phyloP scores from a whole-genome alignment of 164 flowering plant genomes.

The Magnolia kwangsiensis region DNA sequence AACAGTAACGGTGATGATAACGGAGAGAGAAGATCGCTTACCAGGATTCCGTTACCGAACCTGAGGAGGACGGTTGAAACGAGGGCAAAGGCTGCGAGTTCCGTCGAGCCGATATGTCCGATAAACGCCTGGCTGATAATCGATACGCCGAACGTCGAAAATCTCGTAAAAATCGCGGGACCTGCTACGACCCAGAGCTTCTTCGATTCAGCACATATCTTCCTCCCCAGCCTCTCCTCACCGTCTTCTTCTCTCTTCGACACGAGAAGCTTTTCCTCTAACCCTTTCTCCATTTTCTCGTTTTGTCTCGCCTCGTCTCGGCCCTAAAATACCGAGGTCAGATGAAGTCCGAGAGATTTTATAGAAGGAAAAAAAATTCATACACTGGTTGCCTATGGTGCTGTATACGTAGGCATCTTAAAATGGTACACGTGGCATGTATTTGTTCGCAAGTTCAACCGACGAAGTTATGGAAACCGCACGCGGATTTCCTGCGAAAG shows the following conservation, averaged over 20 bases:
- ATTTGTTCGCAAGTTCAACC: too few relatives aligned
- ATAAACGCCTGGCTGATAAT: conserved; percentile 48
- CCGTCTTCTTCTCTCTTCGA: conserved; percentile 2
- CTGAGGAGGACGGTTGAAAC: conserved; percentile 40
- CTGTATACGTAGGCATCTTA: too few relatives aligned
- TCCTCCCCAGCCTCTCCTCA: conserved; percentile 13
- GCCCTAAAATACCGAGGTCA: too few relatives aligned
- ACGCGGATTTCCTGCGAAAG: too few relatives aligned
- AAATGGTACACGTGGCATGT: too few relatives aligned
- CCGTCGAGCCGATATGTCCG: conserved; percentile 46
- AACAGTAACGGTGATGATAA: background rate
- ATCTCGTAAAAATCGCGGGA: conserved; percentile 54
- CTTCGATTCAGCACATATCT: conserved; percentile 36
- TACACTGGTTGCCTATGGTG: too few relatives aligned
- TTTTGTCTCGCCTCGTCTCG: background rate
- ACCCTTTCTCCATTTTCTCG: conserved; percentile 1
- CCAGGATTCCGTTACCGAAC: conserved; percentile 47
- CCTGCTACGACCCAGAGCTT: conserved; percentile 58
- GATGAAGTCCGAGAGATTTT: too few relatives aligned
- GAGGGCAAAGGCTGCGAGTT: conserved; percentile 53
- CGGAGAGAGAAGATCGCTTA: conserved; percentile 9
- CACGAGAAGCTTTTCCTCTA: conserved; percentile 11
- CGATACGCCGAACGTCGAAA: conserved; percentile 37
- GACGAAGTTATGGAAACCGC: too few relatives aligned
- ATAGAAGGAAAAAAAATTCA: too few relatives aligned